These are phyloP conservation scores for Heterobasidion parviporum DNA, from an alignment of 1,284 basidiomycete species.

Conservation along the genomic window DNA sequence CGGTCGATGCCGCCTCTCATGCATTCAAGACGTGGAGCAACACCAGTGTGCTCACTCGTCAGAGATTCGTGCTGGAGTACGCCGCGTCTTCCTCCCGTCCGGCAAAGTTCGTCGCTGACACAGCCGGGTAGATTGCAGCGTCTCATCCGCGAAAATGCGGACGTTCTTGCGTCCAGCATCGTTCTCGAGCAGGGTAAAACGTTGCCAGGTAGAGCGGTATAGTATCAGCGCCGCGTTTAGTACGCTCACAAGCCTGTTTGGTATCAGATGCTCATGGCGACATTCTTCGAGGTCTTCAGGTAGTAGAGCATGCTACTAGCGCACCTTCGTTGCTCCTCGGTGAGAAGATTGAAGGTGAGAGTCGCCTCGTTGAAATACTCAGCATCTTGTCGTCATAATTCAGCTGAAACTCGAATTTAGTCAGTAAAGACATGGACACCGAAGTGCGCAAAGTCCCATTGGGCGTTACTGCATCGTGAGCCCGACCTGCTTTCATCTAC, in stretches of 20 bases:
- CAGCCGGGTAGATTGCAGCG: slow-evolving; percentile 45
- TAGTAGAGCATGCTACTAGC: slow-evolving; percentile 84
- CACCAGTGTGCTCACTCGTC: slow-evolving; percentile 80
- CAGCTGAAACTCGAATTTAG: slow-evolving; percentile 26
- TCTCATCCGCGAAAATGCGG: slow-evolving; percentile 70
- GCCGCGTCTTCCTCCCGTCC: slow-evolving; percentile 15
- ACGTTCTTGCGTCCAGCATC: slow-evolving; percentile 70
- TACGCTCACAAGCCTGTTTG: too few species aligned
- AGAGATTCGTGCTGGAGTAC: slow-evolving; percentile 86
- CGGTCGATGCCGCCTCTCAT: slow-evolving; percentile 80
- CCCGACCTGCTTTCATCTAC: neutral
- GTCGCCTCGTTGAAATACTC: neutral
- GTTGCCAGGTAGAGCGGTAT: slow-evolving; percentile 42
- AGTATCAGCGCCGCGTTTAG: neutral
- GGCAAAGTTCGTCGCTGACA: neutral
- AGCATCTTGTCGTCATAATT: slow-evolving; percentile 1
- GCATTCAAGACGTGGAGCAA: slow-evolving; percentile 90
- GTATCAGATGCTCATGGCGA: slow-evolving; percentile 84
- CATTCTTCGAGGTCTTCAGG: slow-evolving; percentile 88
- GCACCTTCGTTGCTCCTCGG: slow-evolving; percentile 83
- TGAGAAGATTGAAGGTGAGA: slow-evolving; percentile 79
- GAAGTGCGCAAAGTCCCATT: slow-evolving; percentile 74
- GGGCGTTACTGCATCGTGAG: slow-evolving; percentile 69
- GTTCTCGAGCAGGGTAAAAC: slow-evolving; percentile 93
- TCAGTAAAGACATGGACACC: slow-evolving; percentile 97